Evolutionary conservation across 2,329 filamentous ascomycete species (phyloP).

Genomic region (Neopestalotiopsis clavispora): DNA sequence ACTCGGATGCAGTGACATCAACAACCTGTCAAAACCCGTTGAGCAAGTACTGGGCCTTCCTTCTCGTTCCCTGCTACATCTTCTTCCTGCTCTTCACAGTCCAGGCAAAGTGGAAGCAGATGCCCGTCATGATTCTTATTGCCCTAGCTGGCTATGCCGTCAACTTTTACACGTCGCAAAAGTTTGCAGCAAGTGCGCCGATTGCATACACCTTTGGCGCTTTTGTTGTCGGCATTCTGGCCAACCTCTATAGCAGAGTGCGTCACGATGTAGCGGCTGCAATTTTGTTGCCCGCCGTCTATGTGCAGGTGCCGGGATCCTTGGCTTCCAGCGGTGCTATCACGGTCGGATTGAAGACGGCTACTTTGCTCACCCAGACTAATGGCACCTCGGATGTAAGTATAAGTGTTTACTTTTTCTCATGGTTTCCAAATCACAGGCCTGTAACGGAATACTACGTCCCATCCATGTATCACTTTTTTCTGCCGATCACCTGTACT

Average conservation of each 20-base stretch:
- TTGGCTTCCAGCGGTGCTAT: slow-evolving; percentile 51
- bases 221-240: slow-evolving; percentile 75
- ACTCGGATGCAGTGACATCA: slow-evolving; percentile 46
- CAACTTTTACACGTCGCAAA: slow-evolving; percentile 73
- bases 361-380: slow-evolving; percentile 48
- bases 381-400: slow-evolving; percentile 17
- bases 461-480: too few relatives aligned
- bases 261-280: slow-evolving; percentile 55
- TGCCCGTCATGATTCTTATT: slow-evolving; percentile 77
- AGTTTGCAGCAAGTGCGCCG: slow-evolving; percentile 73
- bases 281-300: slow-evolving; percentile 52
- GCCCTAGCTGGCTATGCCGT: slow-evolving; percentile 76
- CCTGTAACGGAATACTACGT: too few relatives aligned
- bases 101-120: slow-evolving; percentile 81
- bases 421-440: neutral
- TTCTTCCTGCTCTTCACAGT: slow-evolving; percentile 76
- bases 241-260: slow-evolving; percentile 73
- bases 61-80: slow-evolving; percentile 73
- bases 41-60: slow-evolving; percentile 56
- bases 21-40: slow-evolving; percentile 52
- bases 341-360: slow-evolving; percentile 49
- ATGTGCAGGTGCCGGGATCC: slow-evolving; percentile 53
- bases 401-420: neutral
- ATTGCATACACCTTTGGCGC: slow-evolving; percentile 79
- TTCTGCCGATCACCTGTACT: neutral